Base-by-base conservation (phyloP, 345 rosid species). In the Theobroma cacao region DNA sequence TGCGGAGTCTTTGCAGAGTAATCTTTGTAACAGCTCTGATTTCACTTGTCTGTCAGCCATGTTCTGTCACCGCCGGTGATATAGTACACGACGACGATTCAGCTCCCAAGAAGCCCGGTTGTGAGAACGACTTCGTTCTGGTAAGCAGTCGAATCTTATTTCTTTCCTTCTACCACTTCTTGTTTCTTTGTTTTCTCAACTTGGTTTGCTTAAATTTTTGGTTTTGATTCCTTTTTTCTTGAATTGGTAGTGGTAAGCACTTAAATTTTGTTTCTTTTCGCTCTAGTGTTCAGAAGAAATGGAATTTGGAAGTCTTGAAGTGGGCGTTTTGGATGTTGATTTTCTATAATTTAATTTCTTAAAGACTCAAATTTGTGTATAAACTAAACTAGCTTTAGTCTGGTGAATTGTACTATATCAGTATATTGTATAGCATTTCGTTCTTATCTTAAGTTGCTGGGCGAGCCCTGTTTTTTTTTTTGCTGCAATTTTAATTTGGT, bases 101-200 rank as follows among this genome's bases (percentile, higher is more conserved):
- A 73, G 91, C 98, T 81, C 99, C 99, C 15, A 94, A 94, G 91
- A 91, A 91, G 88, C 98, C 99, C 22, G 98, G 99, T n/a, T 96
- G 99, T 78, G 97, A 89, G 75, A 96, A 96, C 84, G 95, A 96
- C 86, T 96, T 96, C 82, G 92, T 96, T 78, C 82, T 96, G 99
- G 99, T 94, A 90, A 52, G 26, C 61, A 60, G 58, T 17, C 56
- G 15, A 41, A 40, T 50, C 56, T 71, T 71, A 22, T 17, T 20
- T 10, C 38, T 74, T 41, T 53, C 56, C 41, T 72, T 65, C 74
- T 36, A 59, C 85, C 83, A 71, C 7, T 80, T 79, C 58, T 75
- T 10, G 75, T 58, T 80, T 78, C 65, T 80, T 38, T 78, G 15
- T 2, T 72, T 79, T 75, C 83, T 85, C 73, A 75, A 26, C 79